Conservation (phyloP, 2,329 filamentous ascomycete species). For the Esteya vermicola region DNA sequence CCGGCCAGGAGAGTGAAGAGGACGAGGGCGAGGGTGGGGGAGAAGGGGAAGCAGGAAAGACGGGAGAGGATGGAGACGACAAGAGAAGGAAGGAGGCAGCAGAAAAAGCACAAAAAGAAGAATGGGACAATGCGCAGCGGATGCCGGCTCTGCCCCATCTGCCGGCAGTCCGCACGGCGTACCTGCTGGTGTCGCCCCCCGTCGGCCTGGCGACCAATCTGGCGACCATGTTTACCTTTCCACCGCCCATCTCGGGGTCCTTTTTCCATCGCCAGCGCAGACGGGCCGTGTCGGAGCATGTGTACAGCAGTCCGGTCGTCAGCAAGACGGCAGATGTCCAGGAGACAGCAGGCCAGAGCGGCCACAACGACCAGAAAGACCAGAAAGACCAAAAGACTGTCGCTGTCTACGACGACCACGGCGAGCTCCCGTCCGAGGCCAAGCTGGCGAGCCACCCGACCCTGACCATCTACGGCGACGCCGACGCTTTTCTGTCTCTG, state of each 20-base stretch:
- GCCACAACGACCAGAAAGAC: not conserved
- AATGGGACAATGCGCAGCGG: constrained; percentile 6
- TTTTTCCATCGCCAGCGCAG: no score
- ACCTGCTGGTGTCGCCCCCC: constrained; percentile 56
- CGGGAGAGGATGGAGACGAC: not conserved
- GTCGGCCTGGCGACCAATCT: constrained; percentile 45
- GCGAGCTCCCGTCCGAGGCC: constrained; percentile 24
- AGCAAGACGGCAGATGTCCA: no score
- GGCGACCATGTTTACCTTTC: constrained; percentile 35
- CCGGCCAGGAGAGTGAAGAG: not conserved
- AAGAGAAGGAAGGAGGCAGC: not conserved
- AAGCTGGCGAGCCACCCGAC: constrained; percentile 46
- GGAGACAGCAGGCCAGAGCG: not conserved
- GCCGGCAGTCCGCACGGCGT: constrained; percentile 28
- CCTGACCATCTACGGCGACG: constrained; percentile 59
- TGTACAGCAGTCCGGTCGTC: no score
- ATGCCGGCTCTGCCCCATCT: constrained; percentile 20
- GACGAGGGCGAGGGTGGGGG: no score
- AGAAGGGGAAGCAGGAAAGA: no score
- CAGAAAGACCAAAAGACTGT: no score
- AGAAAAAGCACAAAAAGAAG: not conserved
- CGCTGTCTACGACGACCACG: not conserved
- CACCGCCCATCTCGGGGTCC: not conserved
- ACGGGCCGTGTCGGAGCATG: no score
- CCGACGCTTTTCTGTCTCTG: constrained; percentile 57